Conservation (phyloP, 345 rosid species). For the Carallia brachiata region DNA sequence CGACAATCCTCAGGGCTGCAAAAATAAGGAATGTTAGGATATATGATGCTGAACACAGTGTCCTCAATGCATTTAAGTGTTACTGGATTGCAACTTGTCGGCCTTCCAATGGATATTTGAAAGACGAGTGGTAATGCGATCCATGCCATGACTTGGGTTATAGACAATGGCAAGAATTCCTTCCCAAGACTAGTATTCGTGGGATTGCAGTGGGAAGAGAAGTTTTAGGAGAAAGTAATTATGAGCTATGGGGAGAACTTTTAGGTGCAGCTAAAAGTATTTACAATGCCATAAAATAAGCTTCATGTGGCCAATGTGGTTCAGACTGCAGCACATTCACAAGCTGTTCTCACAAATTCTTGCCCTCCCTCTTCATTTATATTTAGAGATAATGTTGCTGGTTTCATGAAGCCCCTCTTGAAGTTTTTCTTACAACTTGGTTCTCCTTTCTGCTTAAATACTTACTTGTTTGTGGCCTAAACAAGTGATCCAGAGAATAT, state of each 20-base stretch:
- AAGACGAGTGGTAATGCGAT: conserved; percentile 69
- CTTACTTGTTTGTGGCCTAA: conserved; percentile 85
- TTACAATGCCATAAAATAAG: conserved; percentile 54
- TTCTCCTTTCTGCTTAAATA: conserved; percentile 96
- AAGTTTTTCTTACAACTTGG: conserved; percentile 68
- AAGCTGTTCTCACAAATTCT: conserved; percentile 76
- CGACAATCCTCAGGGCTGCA: conserved; percentile 63
- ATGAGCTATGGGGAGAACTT: conserved; percentile 64
- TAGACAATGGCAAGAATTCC: conserved; percentile 73
- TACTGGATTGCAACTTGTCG: conserved; percentile 81
- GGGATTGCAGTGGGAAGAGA: conserved; percentile 95
- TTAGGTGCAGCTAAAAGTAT: conserved; percentile 80
- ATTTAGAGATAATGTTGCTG: conserved; percentile 50
- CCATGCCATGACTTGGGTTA: conserved; percentile 80
- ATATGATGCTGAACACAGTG: conserved; percentile 84
- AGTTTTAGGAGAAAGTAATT: conserved; percentile 59
- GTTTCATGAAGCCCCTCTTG: conserved; percentile 81
- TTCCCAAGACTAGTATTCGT: conserved; percentile 73
- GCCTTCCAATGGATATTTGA: conserved; percentile 74
- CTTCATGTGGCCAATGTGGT: conserved; percentile 53
- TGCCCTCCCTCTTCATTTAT: conserved; percentile 91
- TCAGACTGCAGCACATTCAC: conserved; percentile 90
- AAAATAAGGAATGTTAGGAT: conserved; percentile 86
- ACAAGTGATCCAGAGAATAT: conserved; percentile 63
- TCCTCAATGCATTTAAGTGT: conserved; percentile 81